Evolutionary conservation across 208 protist genomes (phyloP).

Genomic region (Acanthamoeba lenticulata): DNA sequence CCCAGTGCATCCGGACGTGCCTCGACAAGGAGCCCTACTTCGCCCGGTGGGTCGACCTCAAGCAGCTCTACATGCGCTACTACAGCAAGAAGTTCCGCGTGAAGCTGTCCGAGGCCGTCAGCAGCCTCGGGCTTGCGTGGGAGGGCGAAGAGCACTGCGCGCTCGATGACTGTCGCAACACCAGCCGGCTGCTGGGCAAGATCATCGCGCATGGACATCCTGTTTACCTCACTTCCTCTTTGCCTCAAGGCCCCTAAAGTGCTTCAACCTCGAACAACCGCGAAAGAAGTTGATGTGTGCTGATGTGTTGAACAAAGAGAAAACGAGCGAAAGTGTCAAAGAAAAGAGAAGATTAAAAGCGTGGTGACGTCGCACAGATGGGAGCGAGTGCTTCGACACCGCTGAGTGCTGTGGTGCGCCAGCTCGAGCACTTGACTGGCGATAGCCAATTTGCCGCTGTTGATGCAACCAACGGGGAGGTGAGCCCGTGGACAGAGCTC

Average conservation of each 20-base stretch:
- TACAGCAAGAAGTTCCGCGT: conserved; percentile 18
- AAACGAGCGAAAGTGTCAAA: too few species aligned
- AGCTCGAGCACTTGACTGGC: neutral
- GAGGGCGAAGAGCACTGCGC: neutral
- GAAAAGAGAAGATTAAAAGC: too few species aligned
- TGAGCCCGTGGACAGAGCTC: neutral
- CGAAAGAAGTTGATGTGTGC: too few species aligned
- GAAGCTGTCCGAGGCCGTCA: neutral
- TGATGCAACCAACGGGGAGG: neutral
- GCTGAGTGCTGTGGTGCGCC: too few species aligned
- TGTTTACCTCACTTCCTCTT: neutral
- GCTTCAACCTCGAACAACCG: too few species aligned
- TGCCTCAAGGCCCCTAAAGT: neutral
- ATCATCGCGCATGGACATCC: neutral
- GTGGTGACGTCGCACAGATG: neutral
- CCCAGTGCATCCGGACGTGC: conserved; percentile 2
- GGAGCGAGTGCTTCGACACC: neutral
- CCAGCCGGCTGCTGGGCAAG: neutral
- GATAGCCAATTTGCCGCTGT: neutral
- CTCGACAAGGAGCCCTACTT: conserved; percentile 25
- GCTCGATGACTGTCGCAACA: conserved; percentile 10
- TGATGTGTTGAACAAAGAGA: too few species aligned
- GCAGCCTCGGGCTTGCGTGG: neutral
- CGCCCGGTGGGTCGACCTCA: neutral
- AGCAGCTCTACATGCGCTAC: conserved; percentile 29